A percentile compares a stretch with the other conserved stretches of the same genome.
phyloP scores from a whole-genome alignment of 331 rosid species.

The Acacia concinna region DNA sequence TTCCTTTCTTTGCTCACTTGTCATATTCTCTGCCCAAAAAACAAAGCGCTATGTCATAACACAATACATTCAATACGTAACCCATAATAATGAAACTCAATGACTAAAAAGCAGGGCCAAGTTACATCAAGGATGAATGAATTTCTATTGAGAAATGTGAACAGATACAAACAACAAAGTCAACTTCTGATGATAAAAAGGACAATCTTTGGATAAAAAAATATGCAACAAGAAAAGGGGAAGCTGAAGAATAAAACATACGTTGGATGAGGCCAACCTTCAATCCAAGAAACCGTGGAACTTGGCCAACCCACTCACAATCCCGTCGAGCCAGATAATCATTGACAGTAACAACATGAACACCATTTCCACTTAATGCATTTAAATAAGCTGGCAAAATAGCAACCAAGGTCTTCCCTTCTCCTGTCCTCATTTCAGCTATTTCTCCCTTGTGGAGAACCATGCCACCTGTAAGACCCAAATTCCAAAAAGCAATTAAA shows the following conservation, averaged over 20 bases:
- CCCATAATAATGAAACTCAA: conserved; percentile 5
- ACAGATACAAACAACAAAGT: conserved; percentile 14
- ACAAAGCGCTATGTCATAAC: conserved; percentile 27
- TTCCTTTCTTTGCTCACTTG: conserved; percentile 89
- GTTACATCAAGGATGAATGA: not conserved
- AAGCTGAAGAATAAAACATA: conserved; percentile 58
- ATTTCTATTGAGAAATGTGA: conserved; percentile 1
- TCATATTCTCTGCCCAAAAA: conserved; percentile 87
- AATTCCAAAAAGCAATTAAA: conserved; percentile 6
- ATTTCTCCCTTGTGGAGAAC: conserved; percentile 98
- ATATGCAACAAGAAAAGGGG: conserved; percentile 4
- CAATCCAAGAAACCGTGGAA: conserved; percentile 97
- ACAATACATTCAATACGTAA: not conserved
- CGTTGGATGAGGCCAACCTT: conserved; percentile 99
- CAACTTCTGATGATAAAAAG: conserved; percentile 10
- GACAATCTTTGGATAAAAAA: not conserved
- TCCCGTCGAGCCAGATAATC: conserved; percentile 95
- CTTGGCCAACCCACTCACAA: conserved; percentile 99
- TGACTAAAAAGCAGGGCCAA: conserved; percentile 9
- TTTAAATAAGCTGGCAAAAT: conserved; percentile 93
- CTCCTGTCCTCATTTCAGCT: conserved; percentile 99
- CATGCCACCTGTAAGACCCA: conserved; percentile 70
- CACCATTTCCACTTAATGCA: conserved; percentile 89
- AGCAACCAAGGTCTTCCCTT: conserved; percentile 96
- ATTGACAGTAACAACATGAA: conserved; percentile 91